Evolutionary conservation across 2,329 filamentous ascomycete genomes (phyloP).

Genomic region (Juglanconis oblonga): DNA sequence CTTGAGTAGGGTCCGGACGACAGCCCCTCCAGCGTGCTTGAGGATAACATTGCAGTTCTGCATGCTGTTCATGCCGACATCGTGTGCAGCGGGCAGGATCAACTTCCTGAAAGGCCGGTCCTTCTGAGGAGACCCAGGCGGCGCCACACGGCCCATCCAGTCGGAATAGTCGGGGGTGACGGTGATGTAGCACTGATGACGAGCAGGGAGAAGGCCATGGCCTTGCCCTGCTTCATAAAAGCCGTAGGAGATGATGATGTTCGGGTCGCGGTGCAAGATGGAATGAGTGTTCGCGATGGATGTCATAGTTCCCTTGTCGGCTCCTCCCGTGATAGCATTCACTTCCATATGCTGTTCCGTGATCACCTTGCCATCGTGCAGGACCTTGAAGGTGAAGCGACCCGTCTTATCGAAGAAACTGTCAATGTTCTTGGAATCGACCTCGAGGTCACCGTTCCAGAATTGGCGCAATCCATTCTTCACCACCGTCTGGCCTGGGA

Average conservation of each 20-base stretch:
- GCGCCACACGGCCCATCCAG: slow-evolving; percentile 43
- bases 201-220: slow-evolving; percentile 37
- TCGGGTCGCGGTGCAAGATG: slow-evolving; percentile 28
- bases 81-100: slow-evolving; percentile 44
- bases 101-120: slow-evolving; percentile 39
- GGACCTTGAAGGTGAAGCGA: slow-evolving; percentile 40
- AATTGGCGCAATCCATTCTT: slow-evolving; percentile 33
- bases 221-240: slow-evolving; percentile 48
- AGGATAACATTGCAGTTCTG: slow-evolving; percentile 37
- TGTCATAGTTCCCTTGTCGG: slow-evolving; percentile 39
- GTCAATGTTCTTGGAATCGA: slow-evolving; percentile 40
- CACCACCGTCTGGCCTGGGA: slow-evolving; percentile 36
- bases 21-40: slow-evolving; percentile 31
- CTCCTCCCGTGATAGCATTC: slow-evolving; percentile 42
- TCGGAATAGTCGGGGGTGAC: slow-evolving; percentile 38
- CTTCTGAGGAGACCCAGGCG: slow-evolving; percentile 35
- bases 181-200: slow-evolving; percentile 44
- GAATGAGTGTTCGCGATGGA: slow-evolving; percentile 30
- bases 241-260: slow-evolving; percentile 42
- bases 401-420: slow-evolving; percentile 41
- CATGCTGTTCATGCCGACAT: slow-evolving; percentile 52
- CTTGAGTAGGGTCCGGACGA: slow-evolving; percentile 25
- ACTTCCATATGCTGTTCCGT: slow-evolving; percentile 42
- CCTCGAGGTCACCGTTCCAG: slow-evolving; percentile 39
- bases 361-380: slow-evolving; percentile 36